Conservation (phyloP, 2,329 filamentous ascomycete genomes). For the Rhinocladiella similis region DNA sequence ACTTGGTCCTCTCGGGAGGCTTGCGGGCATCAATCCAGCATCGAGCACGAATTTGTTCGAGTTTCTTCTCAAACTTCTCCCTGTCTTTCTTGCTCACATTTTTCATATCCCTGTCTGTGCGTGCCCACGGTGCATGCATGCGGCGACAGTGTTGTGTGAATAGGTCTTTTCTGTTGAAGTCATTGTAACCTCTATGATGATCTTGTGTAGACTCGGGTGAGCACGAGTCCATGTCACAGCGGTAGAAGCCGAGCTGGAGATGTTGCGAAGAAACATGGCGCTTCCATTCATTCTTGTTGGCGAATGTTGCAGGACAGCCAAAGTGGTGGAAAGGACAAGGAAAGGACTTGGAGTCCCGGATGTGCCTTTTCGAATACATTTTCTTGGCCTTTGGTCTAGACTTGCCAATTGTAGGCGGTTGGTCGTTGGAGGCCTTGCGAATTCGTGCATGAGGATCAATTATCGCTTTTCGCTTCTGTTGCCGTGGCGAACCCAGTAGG, state of each 20-base stretch:
- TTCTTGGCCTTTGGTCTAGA: conserved; percentile 19
- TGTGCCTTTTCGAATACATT: conserved; percentile 2
- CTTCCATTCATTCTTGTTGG: conserved; percentile 93
- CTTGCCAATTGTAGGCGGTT: neutral
- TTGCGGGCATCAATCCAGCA: conserved; percentile 63
- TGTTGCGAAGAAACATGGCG: conserved; percentile 82
- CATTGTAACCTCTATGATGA: conserved; percentile 45
- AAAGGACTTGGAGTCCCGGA: conserved; percentile 51
- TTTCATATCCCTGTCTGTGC: conserved; percentile 43
- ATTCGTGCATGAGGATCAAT: conserved; percentile 11
- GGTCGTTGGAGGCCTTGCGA: conserved; percentile 7
- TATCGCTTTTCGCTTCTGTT: neutral
- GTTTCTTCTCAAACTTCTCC: conserved; percentile 49
- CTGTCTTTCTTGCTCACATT: conserved; percentile 38
- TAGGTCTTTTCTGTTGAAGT: conserved; percentile 89
- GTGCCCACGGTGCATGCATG: conserved; percentile 61
- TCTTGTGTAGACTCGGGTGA: conserved; percentile 31
- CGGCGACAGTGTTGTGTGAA: conserved; percentile 85
- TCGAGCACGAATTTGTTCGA: conserved; percentile 57
- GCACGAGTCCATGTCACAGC: conserved; percentile 68
- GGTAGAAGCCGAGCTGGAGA: conserved; percentile 70
- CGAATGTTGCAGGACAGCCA: conserved; percentile 71
- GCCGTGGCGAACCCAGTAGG: conserved; percentile 8
- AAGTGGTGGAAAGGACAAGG: conserved; percentile 77
- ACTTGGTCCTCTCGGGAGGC: conserved; percentile 63